A percentile compares a stretch with the other conserved stretches of the same genome.
phyloP scores from a whole-genome alignment of 331 rosid genomes.

The Rosa hybrid region DNA sequence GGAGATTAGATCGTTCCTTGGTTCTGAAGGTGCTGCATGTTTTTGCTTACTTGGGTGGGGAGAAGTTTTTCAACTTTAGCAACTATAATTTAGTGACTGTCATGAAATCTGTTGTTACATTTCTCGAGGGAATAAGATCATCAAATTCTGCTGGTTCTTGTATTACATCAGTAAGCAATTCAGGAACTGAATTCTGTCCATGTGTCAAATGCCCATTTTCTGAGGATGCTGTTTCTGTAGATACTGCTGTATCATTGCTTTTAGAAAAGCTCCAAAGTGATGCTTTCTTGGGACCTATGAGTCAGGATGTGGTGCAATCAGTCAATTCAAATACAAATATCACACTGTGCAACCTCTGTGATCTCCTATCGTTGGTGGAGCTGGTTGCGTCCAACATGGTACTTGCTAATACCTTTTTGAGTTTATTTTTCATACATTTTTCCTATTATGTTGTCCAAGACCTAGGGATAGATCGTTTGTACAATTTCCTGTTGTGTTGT shows the following conservation, averaged over 20 bases:
- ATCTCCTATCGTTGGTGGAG: conserved; percentile 77
- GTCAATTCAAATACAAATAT: conserved; percentile 25
- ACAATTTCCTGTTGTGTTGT: conserved; percentile 1
- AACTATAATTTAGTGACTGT: conserved; percentile 45
- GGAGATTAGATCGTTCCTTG: conserved; percentile 46
- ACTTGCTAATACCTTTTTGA: conserved; percentile 30
- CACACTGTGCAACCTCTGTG: conserved; percentile 42
- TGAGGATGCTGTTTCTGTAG: conserved; percentile 55
- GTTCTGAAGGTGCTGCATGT: conserved; percentile 65
- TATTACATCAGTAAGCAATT: conserved; percentile 40
- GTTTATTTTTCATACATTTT: conserved; percentile 22
- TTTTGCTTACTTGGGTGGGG: conserved; percentile 73
- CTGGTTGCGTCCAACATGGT: conserved; percentile 70
- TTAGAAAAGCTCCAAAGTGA: conserved; percentile 44
- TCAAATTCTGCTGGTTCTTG: conserved; percentile 33
- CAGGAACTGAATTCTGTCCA: conserved; percentile 38
- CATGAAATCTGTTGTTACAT: conserved; percentile 65
- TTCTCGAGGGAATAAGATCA: conserved; percentile 50
- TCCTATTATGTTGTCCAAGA: not conserved
- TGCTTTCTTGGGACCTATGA: conserved; percentile 8
- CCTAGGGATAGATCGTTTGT: not conserved
- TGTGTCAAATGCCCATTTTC: conserved; percentile 59
- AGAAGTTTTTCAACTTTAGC: conserved; percentile 43
- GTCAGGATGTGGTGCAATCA: conserved; percentile 19
- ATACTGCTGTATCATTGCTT: conserved; percentile 52